phyloP scores from a whole-genome alignment of 805 yeast species.

The Starmera caribaea region DNA sequence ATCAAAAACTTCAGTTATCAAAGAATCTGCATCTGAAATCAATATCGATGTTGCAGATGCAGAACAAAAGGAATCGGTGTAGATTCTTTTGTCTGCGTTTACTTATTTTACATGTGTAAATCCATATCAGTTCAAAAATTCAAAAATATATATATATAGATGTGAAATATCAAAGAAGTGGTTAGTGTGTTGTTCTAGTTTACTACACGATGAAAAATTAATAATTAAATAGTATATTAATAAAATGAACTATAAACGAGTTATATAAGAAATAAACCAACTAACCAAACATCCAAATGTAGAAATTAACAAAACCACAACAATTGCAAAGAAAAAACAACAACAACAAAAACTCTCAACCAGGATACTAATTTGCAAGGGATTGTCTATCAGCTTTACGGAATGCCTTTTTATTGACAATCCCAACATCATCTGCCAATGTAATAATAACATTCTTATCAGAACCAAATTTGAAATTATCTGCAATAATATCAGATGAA shows the following conservation, averaged over 20 bases:
- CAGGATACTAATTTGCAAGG: conserved; percentile 18
- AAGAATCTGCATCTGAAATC: no score
- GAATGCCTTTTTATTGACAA: conserved; percentile 54
- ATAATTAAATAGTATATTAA: background rate
- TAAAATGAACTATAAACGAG: background rate
- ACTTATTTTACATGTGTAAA: no score
- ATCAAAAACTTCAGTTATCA: no score
- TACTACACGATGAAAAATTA: no score
- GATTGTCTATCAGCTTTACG: conserved; percentile 44
- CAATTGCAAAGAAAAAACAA: background rate
- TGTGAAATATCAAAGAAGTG: no score
- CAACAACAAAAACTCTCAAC: background rate
- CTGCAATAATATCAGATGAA: conserved; percentile 54
- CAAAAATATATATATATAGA: no score
- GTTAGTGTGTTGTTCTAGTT: no score
- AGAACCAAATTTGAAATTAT: conserved; percentile 69
- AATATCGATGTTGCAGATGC: no score
- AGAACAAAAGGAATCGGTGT: no score
- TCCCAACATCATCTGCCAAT: conserved; percentile 63
- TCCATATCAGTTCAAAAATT: no score
- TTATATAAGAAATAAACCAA: background rate
- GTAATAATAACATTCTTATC: conserved; percentile 66
- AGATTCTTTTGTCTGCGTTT: no score
- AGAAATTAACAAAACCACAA: background rate
- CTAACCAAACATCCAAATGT: background rate